Evolutionary conservation across 2,329 filamentous ascomycete genomes (phyloP).

Genomic region (Diaporthe humulicola): DNA sequence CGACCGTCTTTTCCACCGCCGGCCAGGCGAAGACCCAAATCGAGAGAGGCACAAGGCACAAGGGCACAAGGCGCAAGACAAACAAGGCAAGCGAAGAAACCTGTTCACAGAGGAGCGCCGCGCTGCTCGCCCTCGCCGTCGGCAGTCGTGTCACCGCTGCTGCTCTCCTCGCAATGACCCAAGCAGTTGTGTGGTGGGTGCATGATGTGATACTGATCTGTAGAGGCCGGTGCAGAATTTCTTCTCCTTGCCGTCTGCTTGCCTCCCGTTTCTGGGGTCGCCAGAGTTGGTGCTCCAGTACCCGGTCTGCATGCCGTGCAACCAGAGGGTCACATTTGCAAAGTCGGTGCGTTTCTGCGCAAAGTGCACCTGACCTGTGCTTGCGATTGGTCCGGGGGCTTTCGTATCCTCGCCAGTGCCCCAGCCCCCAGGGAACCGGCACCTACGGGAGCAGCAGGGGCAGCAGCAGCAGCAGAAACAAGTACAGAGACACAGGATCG

Average conservation of each 20-base stretch:
- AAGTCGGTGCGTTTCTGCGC: not conserved
- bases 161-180: not conserved
- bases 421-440: too few species aligned
- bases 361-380: too few species aligned
- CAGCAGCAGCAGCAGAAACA: too few species aligned
- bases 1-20: too few species aligned
- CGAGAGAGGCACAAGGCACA: not conserved
- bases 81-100: too few species aligned
- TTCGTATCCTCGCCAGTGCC: too few species aligned
- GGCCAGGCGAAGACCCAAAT: not conserved
- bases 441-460: too few species aligned
- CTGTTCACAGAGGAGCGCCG: conserved; percentile 9
- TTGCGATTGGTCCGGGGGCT: too few species aligned
- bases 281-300: conserved; percentile 1
- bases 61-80: not conserved
- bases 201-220: too few species aligned
- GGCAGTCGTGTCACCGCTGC: not conserved
- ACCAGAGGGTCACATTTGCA: not conserved
- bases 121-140: conserved; percentile 23
- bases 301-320: not conserved
- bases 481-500: too few species aligned
- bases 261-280: not conserved
- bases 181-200: too few species aligned
- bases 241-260: not conserved
- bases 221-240: conserved; percentile 10